Percentiles rank a stretch among this genome's conserved stretches.
Conservation (phyloP, 495 filamentous ascomycete genomes). For the Pseudevernia furfuracea region DNA sequence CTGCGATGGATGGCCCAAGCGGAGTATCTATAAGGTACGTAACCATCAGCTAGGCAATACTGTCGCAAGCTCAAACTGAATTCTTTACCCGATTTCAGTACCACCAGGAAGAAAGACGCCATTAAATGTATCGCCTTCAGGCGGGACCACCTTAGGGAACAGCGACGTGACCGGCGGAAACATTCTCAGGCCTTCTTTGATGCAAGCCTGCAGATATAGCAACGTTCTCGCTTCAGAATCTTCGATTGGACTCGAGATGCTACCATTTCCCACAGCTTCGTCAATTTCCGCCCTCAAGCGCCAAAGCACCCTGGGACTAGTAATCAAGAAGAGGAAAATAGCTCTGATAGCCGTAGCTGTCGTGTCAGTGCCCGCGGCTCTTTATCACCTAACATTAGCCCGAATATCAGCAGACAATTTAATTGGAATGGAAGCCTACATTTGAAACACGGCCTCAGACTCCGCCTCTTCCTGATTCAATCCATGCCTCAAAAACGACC, state of each 20-base stretch:
- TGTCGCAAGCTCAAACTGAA: background rate
- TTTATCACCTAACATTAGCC: slow-evolving; percentile 13
- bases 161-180: slow-evolving; percentile 48
- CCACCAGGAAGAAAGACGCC: slow-evolving; percentile 46
- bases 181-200: slow-evolving; percentile 50
- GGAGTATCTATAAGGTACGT: slow-evolving; percentile 21
- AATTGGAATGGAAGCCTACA: slow-evolving; percentile 25
- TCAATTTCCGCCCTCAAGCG: slow-evolving; percentile 41
- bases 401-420: background rate
- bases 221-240: slow-evolving; percentile 35
- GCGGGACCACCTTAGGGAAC: slow-evolving; percentile 39
- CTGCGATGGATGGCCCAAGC: slow-evolving; percentile 45
- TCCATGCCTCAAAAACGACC: slow-evolving; percentile 40
- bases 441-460: slow-evolving; percentile 36
- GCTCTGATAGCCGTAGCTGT: slow-evolving; percentile 52
- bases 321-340: slow-evolving; percentile 48
- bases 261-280: slow-evolving; percentile 31
- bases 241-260: slow-evolving; percentile 33
- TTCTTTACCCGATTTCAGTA: slow-evolving; percentile 37
- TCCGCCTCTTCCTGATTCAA: slow-evolving; percentile 33
- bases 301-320: slow-evolving; percentile 36
- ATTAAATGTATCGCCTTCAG: slow-evolving; percentile 41
- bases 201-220: slow-evolving; percentile 49
- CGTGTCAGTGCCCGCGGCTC: slow-evolving; percentile 56
- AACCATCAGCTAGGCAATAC: background rate